phyloP scores from a whole-genome alignment of 1,139 yeast genomes.

The Taiozyma sp. region DNA sequence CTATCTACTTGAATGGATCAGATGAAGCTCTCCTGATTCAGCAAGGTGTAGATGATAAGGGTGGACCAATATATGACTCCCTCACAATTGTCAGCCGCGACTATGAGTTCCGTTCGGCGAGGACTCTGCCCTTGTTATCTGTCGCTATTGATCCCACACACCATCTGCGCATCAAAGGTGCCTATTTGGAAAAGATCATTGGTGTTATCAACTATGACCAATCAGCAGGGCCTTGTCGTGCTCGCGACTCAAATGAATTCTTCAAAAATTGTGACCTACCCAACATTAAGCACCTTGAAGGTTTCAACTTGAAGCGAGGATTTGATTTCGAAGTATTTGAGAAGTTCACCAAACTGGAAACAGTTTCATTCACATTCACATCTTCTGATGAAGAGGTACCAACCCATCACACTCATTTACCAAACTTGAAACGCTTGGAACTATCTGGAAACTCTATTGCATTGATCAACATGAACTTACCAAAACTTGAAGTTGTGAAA shows the following conservation, averaged over 20 bases:
- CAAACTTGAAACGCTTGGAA: background rate
- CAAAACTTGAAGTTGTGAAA: slow-evolving; percentile 1
- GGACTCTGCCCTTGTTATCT: slow-evolving; percentile 1
- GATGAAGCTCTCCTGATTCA: slow-evolving; percentile 5
- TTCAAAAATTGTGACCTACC: background rate
- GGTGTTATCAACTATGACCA: slow-evolving; percentile 3
- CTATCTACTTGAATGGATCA: slow-evolving; percentile 3
- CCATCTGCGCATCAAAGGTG: slow-evolving; percentile 1
- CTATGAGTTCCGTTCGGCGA: background rate
- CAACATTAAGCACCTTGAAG: background rate
- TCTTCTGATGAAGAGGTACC: background rate
- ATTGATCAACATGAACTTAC: slow-evolving; percentile 1
- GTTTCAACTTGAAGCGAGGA: background rate
- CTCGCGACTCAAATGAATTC: background rate
- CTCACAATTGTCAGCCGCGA: slow-evolving; percentile 1
- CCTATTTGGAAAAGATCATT: background rate
- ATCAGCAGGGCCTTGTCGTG: background rate
- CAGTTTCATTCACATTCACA: background rate
- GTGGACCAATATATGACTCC: background rate
- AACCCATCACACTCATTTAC: background rate
- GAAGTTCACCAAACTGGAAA: background rate
- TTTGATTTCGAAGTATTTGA: slow-evolving; percentile 2
- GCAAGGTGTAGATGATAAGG: background rate
- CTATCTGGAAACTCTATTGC: slow-evolving; percentile 2
- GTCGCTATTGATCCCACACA: slow-evolving; percentile 3